A percentile compares a stretch with the other conserved stretches of the same genome.
phyloP scores from a whole-genome alignment of 2,329 filamentous ascomycete species.

The Xylariales sp. region DNA sequence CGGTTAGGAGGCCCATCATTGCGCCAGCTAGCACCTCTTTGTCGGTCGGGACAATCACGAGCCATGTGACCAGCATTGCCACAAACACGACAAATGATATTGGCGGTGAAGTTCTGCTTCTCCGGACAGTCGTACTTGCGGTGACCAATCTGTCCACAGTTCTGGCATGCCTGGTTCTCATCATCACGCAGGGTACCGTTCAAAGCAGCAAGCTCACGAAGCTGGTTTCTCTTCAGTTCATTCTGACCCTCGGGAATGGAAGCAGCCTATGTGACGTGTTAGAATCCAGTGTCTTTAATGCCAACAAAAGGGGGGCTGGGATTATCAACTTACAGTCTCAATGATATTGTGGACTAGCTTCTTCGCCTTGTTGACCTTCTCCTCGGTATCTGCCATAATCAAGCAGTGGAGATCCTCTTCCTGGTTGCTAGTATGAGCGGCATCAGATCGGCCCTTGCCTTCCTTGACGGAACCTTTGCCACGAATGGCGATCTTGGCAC shows the following conservation, averaged over 20 bases:
- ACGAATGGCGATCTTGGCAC: slow-evolving; percentile 97
- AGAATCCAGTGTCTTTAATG: not conserved
- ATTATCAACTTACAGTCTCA: slow-evolving; percentile 75
- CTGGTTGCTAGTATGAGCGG: slow-evolving; percentile 98
- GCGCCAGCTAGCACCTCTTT: slow-evolving; percentile 87
- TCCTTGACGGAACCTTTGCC: slow-evolving; percentile 99
- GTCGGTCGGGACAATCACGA: slow-evolving; percentile 91
- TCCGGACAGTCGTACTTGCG: slow-evolving; percentile 98
- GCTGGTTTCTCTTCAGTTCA: slow-evolving; percentile 96
- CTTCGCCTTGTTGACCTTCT: slow-evolving; percentile 99
- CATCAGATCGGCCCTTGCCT: slow-evolving; percentile 97
- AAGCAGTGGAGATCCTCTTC: slow-evolving; percentile 98
- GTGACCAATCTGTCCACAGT: slow-evolving; percentile 97
- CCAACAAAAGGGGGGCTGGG: not conserved
- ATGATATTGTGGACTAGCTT: slow-evolving; percentile 98
- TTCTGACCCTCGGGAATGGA: slow-evolving; percentile 99
- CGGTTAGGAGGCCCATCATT: slow-evolving; percentile 58
- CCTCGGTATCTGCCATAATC: slow-evolving; percentile 99
- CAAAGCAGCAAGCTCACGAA: slow-evolving; percentile 92
- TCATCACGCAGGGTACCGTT: slow-evolving; percentile 99
- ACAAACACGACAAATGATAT: slow-evolving; percentile 97
- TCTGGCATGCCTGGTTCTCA: slow-evolving; percentile 98
- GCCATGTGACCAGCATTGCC: slow-evolving; percentile 98
- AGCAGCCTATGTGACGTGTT: slow-evolving; percentile 62
- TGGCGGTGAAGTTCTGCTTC: slow-evolving; percentile 97